phyloP scores from a whole-genome alignment of 768 basidiomycete species.

The Neoboletus magnificus region DNA sequence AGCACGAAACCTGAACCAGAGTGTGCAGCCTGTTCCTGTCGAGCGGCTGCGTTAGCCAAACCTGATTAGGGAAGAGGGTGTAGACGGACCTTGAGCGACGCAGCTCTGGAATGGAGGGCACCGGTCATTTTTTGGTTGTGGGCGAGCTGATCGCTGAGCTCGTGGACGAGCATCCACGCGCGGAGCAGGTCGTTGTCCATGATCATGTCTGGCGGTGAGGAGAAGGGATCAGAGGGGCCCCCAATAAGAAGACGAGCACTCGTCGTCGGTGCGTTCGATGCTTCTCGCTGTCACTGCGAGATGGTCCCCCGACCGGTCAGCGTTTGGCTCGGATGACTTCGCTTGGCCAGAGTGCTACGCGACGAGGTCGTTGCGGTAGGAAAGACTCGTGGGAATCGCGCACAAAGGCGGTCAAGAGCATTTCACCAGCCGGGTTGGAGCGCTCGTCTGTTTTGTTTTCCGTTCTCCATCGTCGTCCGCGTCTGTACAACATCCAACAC shows the following conservation, averaged over 20 bases:
- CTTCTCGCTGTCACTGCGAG: neutral
- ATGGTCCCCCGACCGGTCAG: neutral
- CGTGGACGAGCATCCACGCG: conserved; percentile 76
- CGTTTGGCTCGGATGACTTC: neutral
- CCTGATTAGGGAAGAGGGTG: neutral
- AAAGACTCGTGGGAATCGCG: conserved; percentile 19
- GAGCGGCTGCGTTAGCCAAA: conserved; percentile 8
- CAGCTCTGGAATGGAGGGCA: conserved; percentile 65
- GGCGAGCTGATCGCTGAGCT: conserved; percentile 78
- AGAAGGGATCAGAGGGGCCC: neutral
- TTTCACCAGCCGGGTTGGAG: neutral
- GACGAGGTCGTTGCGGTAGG: neutral
- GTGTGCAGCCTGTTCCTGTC: conserved; percentile 72
- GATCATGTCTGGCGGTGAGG: conserved; percentile 23
- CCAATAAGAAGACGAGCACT: conserved; percentile 10
- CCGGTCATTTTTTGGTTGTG: conserved; percentile 76
- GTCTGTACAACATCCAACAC: conserved; percentile 29
- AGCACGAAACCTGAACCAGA: conserved; percentile 72
- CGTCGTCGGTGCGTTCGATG: neutral
- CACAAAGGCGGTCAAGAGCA: neutral
- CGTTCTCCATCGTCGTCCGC: conserved; percentile 25
- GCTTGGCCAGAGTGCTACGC: neutral
- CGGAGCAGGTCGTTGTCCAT: conserved; percentile 72
- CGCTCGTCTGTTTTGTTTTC: neutral
- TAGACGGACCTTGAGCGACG: conserved; percentile 63